Conservation (phyloP, 2,329 filamentous ascomycete species). For the Hypoxylon sp. region DNA sequence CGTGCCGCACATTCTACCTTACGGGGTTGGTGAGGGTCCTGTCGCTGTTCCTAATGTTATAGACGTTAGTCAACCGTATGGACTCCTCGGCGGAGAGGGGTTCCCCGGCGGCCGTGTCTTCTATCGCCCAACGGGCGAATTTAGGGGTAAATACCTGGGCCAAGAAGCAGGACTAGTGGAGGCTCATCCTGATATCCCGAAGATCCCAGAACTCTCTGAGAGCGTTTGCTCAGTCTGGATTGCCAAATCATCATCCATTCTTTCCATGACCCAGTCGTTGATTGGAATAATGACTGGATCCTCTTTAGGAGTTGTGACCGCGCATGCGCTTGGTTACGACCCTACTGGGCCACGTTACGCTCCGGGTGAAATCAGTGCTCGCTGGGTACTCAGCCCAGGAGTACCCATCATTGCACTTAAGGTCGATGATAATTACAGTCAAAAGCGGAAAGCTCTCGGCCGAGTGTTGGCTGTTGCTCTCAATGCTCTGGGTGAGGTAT, state of each 20-base stretch:
- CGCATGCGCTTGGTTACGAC: constrained; percentile 80
- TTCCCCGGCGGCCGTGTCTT: constrained; percentile 86
- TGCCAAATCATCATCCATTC: constrained; percentile 82
- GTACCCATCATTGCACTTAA: constrained; percentile 89
- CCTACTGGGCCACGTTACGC: constrained; percentile 73
- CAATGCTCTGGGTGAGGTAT: constrained; percentile 93
- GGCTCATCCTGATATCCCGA: constrained; percentile 81
- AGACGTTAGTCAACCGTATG: constrained; percentile 90
- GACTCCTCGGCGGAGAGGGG: constrained; percentile 87
- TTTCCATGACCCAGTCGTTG: constrained; percentile 80
- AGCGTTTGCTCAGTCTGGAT: constrained; percentile 89
- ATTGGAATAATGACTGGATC: constrained; percentile 88
- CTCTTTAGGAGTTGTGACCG: constrained; percentile 84
- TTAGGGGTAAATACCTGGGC: constrained; percentile 81
- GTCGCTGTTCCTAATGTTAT: constrained; percentile 87
- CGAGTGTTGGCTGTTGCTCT: constrained; percentile 93
- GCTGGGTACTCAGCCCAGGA: constrained; percentile 92
- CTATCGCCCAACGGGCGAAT: constrained; percentile 81
- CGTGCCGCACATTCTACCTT: constrained; percentile 79
- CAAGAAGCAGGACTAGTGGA: constrained; percentile 72
- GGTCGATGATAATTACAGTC: constrained; percentile 86
- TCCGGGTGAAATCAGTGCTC: constrained; percentile 85
- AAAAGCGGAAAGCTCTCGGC: constrained; percentile 76
- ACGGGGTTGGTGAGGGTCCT: constrained; percentile 83
- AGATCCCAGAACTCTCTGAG: constrained; percentile 77